These are phyloP conservation scores for Chalciporus chontae DNA, from an alignment of 768 basidiomycete species.

Conservation along the genomic window DNA sequence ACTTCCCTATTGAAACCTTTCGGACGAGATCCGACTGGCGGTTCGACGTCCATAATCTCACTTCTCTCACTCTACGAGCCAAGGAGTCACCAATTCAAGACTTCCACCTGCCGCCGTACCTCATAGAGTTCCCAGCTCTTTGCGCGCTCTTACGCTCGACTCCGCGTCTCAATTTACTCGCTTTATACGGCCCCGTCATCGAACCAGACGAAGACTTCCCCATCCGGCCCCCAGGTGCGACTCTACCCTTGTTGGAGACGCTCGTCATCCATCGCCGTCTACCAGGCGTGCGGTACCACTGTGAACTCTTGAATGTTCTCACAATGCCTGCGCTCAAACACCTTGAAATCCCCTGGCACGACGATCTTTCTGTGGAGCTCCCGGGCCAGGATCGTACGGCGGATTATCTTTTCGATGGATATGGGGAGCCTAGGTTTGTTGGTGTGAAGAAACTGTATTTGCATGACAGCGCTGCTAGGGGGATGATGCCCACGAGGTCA, in stretches of 20 bases:
- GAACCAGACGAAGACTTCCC: slow-evolving; percentile 10
- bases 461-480: slow-evolving; percentile 6
- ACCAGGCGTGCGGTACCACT: slow-evolving; percentile 15
- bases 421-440: slow-evolving; percentile 12
- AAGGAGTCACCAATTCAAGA: slow-evolving; percentile 5
- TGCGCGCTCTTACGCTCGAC: slow-evolving; percentile 11
- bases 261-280: slow-evolving; percentile 17
- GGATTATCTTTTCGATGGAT: slow-evolving; percentile 8
- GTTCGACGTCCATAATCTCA: slow-evolving; percentile 8
- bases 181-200: slow-evolving; percentile 16
- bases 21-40: not conserved
- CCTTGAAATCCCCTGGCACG: slow-evolving; percentile 18
- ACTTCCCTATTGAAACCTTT: slow-evolving; percentile 14
- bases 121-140: slow-evolving; percentile 13
- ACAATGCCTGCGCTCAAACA: slow-evolving; percentile 5
- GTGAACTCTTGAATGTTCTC: slow-evolving; percentile 11
- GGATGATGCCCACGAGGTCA: slow-evolving; percentile 14
- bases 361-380: slow-evolving; percentile 11
- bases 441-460: slow-evolving; percentile 10
- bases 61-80: slow-evolving; percentile 13
- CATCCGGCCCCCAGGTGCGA: not conserved
- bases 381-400: slow-evolving; percentile 1
- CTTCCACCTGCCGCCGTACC: slow-evolving; percentile 13
- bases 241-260: slow-evolving; percentile 7
- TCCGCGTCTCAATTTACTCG: slow-evolving; percentile 6